A percentile compares a stretch with the other conserved stretches of the same genome.
phyloP scores from a whole-genome alignment of 495 filamentous ascomycete species.

The Penicillium canariense region DNA sequence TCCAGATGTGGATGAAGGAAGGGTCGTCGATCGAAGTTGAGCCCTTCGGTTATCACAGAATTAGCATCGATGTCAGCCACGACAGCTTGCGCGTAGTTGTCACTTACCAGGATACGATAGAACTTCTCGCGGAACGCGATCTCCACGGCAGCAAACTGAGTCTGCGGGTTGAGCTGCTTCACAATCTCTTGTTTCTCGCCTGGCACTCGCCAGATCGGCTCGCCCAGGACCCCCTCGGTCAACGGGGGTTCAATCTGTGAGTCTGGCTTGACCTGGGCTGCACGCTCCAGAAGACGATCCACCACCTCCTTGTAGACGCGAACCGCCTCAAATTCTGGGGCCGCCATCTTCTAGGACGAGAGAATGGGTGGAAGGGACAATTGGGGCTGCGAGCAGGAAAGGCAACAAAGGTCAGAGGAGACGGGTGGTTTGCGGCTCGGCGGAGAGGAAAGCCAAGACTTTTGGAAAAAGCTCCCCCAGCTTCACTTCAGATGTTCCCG shows the following conservation, averaged over 20 bases:
- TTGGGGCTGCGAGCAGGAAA: constrained; percentile 1
- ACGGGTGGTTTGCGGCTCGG: constrained; percentile 24
- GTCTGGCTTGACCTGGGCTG: constrained; percentile 61
- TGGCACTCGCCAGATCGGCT: constrained; percentile 38
- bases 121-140: constrained; percentile 76
- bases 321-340: constrained; percentile 52
- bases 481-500: constrained; percentile 24
- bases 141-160: constrained; percentile 67
- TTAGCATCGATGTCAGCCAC: constrained; percentile 11
- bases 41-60: constrained; percentile 45
- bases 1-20: constrained; percentile 80
- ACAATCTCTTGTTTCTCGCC: constrained; percentile 25
- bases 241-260: constrained; percentile 76
- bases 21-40: constrained; percentile 69
- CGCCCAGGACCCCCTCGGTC: constrained; percentile 49
- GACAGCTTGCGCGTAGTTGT: neutral
- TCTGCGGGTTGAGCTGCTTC: constrained; percentile 35
- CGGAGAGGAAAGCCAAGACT: constrained; percentile 31
- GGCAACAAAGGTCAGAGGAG: constrained; percentile 4
- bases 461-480: constrained; percentile 27
- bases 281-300: constrained; percentile 60
- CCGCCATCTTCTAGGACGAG: constrained; percentile 45
- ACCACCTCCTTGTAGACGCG: constrained; percentile 55
- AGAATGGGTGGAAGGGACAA: neutral
- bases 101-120: constrained; percentile 67